phyloP scores from a whole-genome alignment of 78 protist genomes.

The Dictyostelium purpureum region DNA sequence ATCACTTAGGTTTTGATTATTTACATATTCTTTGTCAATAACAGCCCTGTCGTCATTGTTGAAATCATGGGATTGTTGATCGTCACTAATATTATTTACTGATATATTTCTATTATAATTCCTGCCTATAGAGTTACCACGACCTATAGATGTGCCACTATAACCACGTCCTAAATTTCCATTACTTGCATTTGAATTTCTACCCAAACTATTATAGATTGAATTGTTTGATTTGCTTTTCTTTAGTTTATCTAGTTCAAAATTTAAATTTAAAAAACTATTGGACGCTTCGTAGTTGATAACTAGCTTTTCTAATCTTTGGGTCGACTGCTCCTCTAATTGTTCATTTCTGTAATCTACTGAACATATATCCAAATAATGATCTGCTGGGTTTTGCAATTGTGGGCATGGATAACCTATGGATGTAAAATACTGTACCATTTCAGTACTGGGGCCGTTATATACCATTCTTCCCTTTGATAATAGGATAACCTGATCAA shows the following conservation, averaged over 20 bases:
- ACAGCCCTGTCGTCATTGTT: neutral
- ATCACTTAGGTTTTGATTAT: too few species aligned
- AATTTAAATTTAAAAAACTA: too few species aligned
- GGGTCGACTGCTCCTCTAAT: neutral
- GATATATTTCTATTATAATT: too few species aligned
- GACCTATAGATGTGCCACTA: too few species aligned
- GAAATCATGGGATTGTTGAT: neutral
- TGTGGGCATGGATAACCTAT: neutral
- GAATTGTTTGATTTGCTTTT: neutral
- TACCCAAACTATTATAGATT: too few species aligned
- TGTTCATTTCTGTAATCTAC: neutral
- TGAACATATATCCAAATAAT: constrained; percentile 21
- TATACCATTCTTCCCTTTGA: constrained; percentile 31
- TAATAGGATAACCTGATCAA: constrained; percentile 61
- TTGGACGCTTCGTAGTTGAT: neutral
- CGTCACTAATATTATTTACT: too few species aligned
- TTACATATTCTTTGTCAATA: too few species aligned
- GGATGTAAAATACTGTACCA: constrained; percentile 12
- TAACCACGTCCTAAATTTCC: too few species aligned
- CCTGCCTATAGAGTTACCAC: too few species aligned
- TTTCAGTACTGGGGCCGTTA: neutral
- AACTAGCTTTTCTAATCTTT: neutral
- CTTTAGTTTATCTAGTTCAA: too few species aligned
- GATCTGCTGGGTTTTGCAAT: constrained; percentile 57
- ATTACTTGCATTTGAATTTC: too few species aligned